Evolutionary conservation across 306 rosid genomes (phyloP), one percentile per base, ranked within the genome.

Genomic region (Cucurbita pepo): DNA sequence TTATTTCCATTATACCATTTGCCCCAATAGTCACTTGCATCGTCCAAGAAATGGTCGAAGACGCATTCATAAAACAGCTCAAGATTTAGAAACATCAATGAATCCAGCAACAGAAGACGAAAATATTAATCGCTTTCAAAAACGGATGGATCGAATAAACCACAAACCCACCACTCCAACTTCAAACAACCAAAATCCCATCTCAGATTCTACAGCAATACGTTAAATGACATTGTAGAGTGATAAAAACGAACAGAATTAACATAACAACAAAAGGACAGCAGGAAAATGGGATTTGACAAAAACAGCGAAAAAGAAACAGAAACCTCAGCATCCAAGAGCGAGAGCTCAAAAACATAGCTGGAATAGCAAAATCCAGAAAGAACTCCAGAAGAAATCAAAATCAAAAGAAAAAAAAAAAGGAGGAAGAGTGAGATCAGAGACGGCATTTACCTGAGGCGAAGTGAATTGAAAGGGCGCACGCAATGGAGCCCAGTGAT

Each of bases 321-420:
- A 66, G 4, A 43, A 47, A 22, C 16, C 56, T 67, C 56, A 66
- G 12, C 47, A 67, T 13, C 55, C 55, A 3, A 5, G 38, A 61
- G 48, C 25, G 2, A 12, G 45, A 41, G 48, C 7, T 41, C 6
- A 0, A 63, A 63, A 63, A 38, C 41, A 43, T 34, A 65, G 55
- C 13, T 67, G 5, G 11, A 25, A 16, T 14, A 37, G 69, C 11
- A n/a, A 61, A 47, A 4, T 19, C 7, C 54, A 50, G 14, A 67
- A 22, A 38, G 62, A 79, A 18, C n/a, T 48, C 54, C 77, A 78
- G 58, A 79, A 79, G 7, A 71, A 70, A 54, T 72, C 72, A 60
- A 62, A 61, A 62, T 74, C 30, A 44, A 61, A 47, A 74, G 71
- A 70, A 18, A 52, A 51, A 71, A 25, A 14, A 2, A 25, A 59